phyloP scores from a whole-genome alignment of 163 green algal genomes.

The Trebouxia gelatinosa region DNA sequence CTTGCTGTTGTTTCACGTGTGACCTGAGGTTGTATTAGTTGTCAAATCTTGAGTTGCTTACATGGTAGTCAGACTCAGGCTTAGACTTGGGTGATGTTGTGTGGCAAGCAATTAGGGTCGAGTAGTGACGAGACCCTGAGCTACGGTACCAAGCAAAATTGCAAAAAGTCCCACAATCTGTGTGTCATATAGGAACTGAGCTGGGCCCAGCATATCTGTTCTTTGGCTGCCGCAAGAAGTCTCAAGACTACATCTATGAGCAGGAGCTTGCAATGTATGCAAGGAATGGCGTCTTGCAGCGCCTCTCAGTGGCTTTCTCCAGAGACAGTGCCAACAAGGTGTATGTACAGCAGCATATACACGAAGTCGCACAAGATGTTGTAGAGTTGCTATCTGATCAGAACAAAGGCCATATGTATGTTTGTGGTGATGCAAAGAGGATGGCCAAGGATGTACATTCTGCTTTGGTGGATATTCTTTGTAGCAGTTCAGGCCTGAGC shows the following conservation, averaged over 20 bases:
- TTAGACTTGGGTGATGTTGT: too few relatives aligned
- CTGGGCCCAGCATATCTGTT: conserved; percentile 41
- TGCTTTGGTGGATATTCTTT: conserved; percentile 52
- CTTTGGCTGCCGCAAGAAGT: conserved; percentile 44
- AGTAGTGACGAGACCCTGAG: too few relatives aligned
- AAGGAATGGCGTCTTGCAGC: conserved; percentile 27
- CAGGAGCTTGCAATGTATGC: conserved; percentile 38
- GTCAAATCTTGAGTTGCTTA: too few relatives aligned
- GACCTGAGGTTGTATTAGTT: too few relatives aligned
- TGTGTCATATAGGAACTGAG: conserved; percentile 20
- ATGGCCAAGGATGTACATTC: conserved; percentile 47
- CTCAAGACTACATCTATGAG: conserved; percentile 51
- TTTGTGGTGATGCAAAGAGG: conserved; percentile 47
- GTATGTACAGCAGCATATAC: conserved; percentile 48
- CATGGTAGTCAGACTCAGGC: too few relatives aligned
- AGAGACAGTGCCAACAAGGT: conserved; percentile 40
- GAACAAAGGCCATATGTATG: conserved; percentile 37
- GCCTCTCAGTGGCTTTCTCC: conserved; percentile 42
- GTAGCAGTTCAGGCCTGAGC: conserved; percentile 42
- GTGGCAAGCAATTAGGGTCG: too few relatives aligned
- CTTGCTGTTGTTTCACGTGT: not conserved
- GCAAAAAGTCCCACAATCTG: not conserved
- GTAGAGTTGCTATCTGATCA: not conserved
- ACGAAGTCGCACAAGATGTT: not conserved
- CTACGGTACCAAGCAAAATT: not conserved